Base-by-base conservation (phyloP, 495 filamentous ascomycete genomes). In the Pyrenula massariospora region DNA sequence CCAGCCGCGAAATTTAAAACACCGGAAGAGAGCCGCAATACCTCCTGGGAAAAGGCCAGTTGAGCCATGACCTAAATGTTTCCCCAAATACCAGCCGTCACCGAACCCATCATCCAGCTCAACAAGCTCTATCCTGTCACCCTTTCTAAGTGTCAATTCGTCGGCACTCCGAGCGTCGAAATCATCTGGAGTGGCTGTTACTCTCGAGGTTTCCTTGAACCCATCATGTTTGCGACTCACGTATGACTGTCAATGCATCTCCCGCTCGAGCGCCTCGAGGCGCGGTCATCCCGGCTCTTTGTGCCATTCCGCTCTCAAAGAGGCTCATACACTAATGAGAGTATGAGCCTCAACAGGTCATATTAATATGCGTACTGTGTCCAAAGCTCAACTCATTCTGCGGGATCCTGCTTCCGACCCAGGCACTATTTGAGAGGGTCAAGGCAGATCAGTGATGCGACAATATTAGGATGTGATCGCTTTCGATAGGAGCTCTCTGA, bases 101-200 rank as follows among this genome's bases (percentile, higher is more conserved):
- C 88, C 88, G 69, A 96, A 99, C 62, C 95, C 94, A 67, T 97
- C 92, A 68, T 97, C 92, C 59, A 94, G 82, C 67, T 97, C 93
- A 48, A 96, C 82, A 56, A 99, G 73, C 72, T 94, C 85, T 54
- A 99, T 89, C 25, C 87, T 85, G 63, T 96, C 91, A 58, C 90
- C 90, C 60, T 90, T 93, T 31, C 78, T 73, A 62, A 99, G 74
- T 60, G 78, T 93, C 63, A 99, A 80, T 73, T 99, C 94, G 70
- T 99, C 94, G 50, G 86, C 83, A 67, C 89, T 91, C 56, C 92
- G 84, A 55, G 91, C 88, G 62, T 81, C 73, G 70, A 97, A 97
- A 69, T 95, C 90, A 74, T 98, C 77, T 78, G 58, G 25, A 25
- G 59, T 67, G 24, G 63, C 25, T 19, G 20, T 36, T 50, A 56